Base-by-base conservation (phyloP, 768 basidiomycete genomes). In the Trametes elegans region DNA sequence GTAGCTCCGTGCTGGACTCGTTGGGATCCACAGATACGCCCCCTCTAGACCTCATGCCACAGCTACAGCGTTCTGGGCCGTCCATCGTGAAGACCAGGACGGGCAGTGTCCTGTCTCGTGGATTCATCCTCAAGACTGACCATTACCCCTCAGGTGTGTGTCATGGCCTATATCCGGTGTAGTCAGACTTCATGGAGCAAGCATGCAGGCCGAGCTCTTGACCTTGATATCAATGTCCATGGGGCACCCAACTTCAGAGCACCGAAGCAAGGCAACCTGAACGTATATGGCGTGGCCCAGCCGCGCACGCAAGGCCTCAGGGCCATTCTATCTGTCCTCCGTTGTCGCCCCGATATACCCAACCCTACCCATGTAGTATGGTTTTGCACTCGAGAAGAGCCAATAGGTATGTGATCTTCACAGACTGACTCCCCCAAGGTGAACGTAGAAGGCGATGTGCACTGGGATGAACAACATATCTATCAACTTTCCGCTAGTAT, bases 381-480 rank as follows among this genome's bases (percentile, higher is more conserved):
- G 93, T 93, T 98, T 71, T 97, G 90, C 26, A 97, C 96, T 11
- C 80, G 97, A 62, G 97, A 99, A 71, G 97, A 98, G 67, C 94
- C 95, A 4, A 83, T 96, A 48, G 83, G 93, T 93, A 70, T 57
- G 85, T 76, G 24, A 7, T 31, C 13, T 9, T 28, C 40, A 52
- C 51, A 19, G 27, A 24, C 45, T 44, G 9, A 6, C 9, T 26
- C 35, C 28, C 27, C 21, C 16, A 23, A 23, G 36, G 14, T 13
- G 11, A 8, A 28, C 35, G 1, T 13, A 29, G 19, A 2, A 31
- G 9, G 38, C 7, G 24, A 23, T 27, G n/a, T n/a, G 27, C 24
- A 24, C 18, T 29, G 19, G 26, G 18, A 21, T 18, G 29, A 43
- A 19, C 31, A 23, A 19, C 45, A 18, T 10, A 14, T 13, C 14